A percentile compares a stretch with the other conserved stretches of the same genome.
These are phyloP conservation scores for Penicillium nucicola DNA, from an alignment of 495 filamentous ascomycete species.

Conservation along the genomic window DNA sequence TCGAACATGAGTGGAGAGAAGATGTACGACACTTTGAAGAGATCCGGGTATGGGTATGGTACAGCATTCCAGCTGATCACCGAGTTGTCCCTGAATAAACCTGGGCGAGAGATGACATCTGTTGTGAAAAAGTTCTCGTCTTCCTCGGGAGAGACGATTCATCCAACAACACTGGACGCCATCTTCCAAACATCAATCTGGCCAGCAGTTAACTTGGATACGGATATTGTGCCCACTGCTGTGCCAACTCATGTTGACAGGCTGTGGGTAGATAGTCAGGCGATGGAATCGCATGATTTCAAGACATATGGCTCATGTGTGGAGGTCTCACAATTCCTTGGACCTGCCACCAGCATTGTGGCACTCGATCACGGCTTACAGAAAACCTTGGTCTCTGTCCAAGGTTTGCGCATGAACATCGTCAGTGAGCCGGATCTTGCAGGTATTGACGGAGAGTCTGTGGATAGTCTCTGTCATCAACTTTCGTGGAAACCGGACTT, in stretches of 20 bases:
- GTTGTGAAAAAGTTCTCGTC: not conserved
- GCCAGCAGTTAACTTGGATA: not conserved
- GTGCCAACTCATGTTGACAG: conserved; percentile 5
- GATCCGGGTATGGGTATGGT: not conserved
- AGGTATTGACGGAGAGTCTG: too few relatives aligned
- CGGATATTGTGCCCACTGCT: not conserved
- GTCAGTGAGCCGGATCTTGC: too few relatives aligned
- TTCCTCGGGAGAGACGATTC: conserved; percentile 13
- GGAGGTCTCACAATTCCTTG: too few relatives aligned
- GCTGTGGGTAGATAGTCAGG: too few relatives aligned
- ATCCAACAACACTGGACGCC: conserved; percentile 28
- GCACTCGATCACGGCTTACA: too few relatives aligned
- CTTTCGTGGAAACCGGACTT: too few relatives aligned
- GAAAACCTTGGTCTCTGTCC: too few relatives aligned
- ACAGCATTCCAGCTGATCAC: not conserved
- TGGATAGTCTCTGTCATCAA: too few relatives aligned
- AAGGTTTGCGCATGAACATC: too few relatives aligned
- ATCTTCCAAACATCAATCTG: conserved; percentile 19
- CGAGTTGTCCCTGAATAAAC: too few relatives aligned
- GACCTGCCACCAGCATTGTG: too few relatives aligned
- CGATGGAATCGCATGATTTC: not conserved
- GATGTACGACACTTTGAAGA: not conserved
- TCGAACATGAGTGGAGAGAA: not conserved
- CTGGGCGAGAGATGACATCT: not conserved
- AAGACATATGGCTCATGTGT: conserved; percentile 3